Base-by-base conservation (phyloP, 2,329 filamentous ascomycete species). In the Tolypocladium capitatum region DNA sequence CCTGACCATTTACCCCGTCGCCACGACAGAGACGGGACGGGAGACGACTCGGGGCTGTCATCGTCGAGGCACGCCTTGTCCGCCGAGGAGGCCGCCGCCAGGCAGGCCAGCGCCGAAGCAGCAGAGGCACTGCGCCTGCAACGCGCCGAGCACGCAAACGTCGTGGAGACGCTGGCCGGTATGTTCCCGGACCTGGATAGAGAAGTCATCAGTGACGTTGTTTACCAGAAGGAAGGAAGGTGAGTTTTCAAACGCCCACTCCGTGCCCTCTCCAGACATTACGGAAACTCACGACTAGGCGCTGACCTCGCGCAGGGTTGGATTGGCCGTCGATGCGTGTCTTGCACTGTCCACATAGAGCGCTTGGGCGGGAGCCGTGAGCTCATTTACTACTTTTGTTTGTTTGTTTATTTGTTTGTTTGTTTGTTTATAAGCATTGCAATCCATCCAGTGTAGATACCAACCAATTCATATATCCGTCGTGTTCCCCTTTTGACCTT, bases 141-240 rank as follows among this genome's bases (percentile, higher is more conserved):
- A 55, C 75, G 81, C 33, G 83, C 84, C 48, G 92, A 98, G 71
- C 90, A 97, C 65, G 74, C 80, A 47, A 91, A 89, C 57, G 82
- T 98, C 8, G 91, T 97, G 3, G 92, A 97, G 67, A 97, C 92
- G 33, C 69, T 98, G 49, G 83, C 87, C 43, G 85, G 88, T 57
- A 98, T 98, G 92, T 98, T 98, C 63, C 92, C 92, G 1, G 89
- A 94, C 60, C 71, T 98, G 45, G 92, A 98, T 64, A 80, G 81
- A 58, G 94, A 98, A 44, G 78, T 98, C 34, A 97, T 98, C 61
- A 90, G 90, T 58, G 92, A 98, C 68, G 92, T 98, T 36, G 92
- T 98, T 27, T 82, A 91, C 63, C 81, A 94, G 70, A 96, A 98
- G 68, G 84, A 96, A 66, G 94, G 92, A 62, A 80, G 87, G 88